These are phyloP conservation scores for Seminavis robusta DNA, from an alignment of 108 stramenopile species.

Conservation along the genomic window DNA sequence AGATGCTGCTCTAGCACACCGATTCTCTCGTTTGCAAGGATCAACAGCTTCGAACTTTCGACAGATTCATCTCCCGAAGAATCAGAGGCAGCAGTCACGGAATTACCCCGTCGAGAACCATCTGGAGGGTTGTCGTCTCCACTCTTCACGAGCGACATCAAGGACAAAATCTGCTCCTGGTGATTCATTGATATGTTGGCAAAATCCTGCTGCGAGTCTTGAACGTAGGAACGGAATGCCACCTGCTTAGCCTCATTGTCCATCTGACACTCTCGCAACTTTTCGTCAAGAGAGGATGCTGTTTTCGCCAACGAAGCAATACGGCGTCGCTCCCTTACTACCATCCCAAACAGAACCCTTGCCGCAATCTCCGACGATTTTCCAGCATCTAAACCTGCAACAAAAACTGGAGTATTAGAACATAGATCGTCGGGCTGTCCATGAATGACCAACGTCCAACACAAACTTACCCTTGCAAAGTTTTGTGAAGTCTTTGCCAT, in stretches of 20 bases:
- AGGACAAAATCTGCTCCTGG: constrained; percentile 57
- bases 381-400: not conserved
- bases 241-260: constrained; percentile 33
- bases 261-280: constrained; percentile 33
- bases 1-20: constrained; percentile 48
- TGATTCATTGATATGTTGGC: constrained; percentile 42
- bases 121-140: too few relatives aligned
- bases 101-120: not conserved
- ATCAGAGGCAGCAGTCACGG: not conserved
- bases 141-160: constrained; percentile 65
- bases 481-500: constrained; percentile 31
- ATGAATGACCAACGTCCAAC: not conserved
- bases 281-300: constrained; percentile 49
- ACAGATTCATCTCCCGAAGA: not conserved
- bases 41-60: constrained; percentile 26
- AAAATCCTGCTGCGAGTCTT: constrained; percentile 43
- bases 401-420: constrained; percentile 2
- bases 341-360: constrained; percentile 68
- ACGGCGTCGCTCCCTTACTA: constrained; percentile 58
- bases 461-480: constrained; percentile 15
- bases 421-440: not conserved
- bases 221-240: constrained; percentile 45
- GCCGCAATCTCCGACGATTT: constrained; percentile 8
- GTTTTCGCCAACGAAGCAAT: constrained; percentile 45
- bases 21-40: constrained; percentile 60